phyloP scores from a whole-genome alignment of 179 eudicot species.

The Beta corolliflora region DNA sequence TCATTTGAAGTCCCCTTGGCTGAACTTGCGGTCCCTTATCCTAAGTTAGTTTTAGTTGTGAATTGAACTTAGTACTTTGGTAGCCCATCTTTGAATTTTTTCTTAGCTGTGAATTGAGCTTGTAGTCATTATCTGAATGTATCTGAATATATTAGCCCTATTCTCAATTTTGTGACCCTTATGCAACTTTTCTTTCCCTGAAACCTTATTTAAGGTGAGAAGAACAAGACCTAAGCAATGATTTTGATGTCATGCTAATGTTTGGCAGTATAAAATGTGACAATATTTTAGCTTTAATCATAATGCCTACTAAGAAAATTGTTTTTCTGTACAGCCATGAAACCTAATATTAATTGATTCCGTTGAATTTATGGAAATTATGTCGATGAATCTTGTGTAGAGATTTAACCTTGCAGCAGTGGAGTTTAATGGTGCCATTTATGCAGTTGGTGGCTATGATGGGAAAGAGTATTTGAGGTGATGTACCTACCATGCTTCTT shows the following conservation, averaged over 20 bases:
- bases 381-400: conserved; percentile 28
- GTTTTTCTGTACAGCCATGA: background rate
- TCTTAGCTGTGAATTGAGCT: background rate
- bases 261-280: background rate
- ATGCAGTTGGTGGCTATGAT: conserved; percentile 50
- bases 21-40: background rate
- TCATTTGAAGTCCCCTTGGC: background rate
- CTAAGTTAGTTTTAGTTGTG: background rate
- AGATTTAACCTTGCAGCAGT: conserved; percentile 50
- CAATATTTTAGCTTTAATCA: background rate
- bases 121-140: background rate
- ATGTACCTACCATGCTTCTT: conserved; percentile 6
- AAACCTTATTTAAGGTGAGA: background rate
- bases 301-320: background rate
- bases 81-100: no score
- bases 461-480: conserved; percentile 45
- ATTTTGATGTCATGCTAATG: background rate
- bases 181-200: no score
- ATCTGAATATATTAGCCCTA: no score
- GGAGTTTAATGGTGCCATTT: conserved; percentile 40
- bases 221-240: background rate
- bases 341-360: background rate
- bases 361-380: background rate
- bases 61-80: no score
- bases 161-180: background rate